A percentile compares a stretch with the other conserved stretches of the same genome.
Conservation (phyloP, 257 asterid genomes). For the Scutellaria baicalensis region DNA sequence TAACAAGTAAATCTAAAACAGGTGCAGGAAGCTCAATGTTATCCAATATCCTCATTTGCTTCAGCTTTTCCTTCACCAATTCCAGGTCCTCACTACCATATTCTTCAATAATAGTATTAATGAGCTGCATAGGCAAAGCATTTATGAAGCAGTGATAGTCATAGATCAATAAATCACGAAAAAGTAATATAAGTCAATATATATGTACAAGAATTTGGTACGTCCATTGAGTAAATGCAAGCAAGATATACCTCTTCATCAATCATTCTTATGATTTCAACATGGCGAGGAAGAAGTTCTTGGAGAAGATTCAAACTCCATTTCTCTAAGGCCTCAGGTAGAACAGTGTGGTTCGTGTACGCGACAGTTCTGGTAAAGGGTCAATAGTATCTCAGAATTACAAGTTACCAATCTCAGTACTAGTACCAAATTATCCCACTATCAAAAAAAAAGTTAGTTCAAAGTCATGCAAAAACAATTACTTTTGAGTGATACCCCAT, state of each 20-base stretch:
- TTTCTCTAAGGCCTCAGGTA: constrained; percentile 69
- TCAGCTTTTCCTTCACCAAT: constrained; percentile 39
- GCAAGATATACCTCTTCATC: constrained; percentile 48
- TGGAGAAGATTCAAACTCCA: constrained; percentile 47
- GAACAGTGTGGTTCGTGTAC: constrained; percentile 65
- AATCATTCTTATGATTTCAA: constrained; percentile 50
- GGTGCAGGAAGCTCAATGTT: constrained; percentile 48
- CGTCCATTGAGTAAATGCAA: neutral
- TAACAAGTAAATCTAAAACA: constrained; percentile 30
- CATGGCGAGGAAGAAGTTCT: constrained; percentile 58
- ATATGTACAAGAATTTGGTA: neutral
- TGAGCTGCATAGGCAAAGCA: constrained; percentile 31
- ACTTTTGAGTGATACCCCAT: constrained; percentile 58
- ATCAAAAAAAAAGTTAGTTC: neutral
- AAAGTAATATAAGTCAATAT: neutral
- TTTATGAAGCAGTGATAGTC: neutral
- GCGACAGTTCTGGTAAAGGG: constrained; percentile 48
- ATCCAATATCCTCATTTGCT: constrained; percentile 50
- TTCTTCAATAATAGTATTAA: constrained; percentile 36
- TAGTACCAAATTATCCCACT: neutral
- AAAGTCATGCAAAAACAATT: neutral
- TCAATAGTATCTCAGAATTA: neutral
- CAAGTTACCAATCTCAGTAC: neutral
- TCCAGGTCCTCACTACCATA: constrained; percentile 42
- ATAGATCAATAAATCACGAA: neutral